Evolutionary conservation across 2,329 filamentous ascomycete species (phyloP), one percentile per base, ranked within the genome.

Genomic region (Fusarium verrucosum): DNA sequence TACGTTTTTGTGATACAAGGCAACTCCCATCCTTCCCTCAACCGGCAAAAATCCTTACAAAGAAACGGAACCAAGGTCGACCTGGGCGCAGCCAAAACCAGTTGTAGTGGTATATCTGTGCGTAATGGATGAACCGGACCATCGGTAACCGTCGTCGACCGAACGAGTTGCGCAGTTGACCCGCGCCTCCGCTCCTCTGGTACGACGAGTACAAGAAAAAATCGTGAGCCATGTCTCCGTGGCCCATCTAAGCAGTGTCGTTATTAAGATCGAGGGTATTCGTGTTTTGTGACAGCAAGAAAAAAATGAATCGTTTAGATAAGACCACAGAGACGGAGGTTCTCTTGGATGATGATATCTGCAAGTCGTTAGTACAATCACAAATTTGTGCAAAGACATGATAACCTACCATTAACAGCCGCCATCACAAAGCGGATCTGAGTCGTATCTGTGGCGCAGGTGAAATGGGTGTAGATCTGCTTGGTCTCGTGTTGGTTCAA

Each of bases 341-440:
- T 99, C 82, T 98, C 95, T 84, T 99, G 95, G 79, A 99, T 99
- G 82, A 99, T 99, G 79, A 99, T 99, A 82, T 99, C 95, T 97
- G 70, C 46, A 22, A 2, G 4, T 14, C 7, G 73, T 90, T 80
- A 88, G 82, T 53, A 28, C 5, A 43, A 14, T 65, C 35, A 19
- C 3, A 19, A 4, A 5, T 23, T 13, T 4, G 13, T 14, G 7
- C 28, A 33, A 5, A 41, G 44, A 38, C 6, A 26, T 7, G 10
- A 10, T 3, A 42, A 77, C 89, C 74, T 85, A 97, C 94, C 94
- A 82, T 99, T 99, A 75, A 99, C 95, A 70, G 95, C 95, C 63
- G 94, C 94, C 95, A 99, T 99, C 81, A 99, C 95, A 84, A 99
- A 98, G 76, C 95, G 90, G 74, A 99, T 99, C 80, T 99, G 95